Conservation (phyloP, 306 rosid genomes). For the Elaeagnus macrophylla region DNA sequence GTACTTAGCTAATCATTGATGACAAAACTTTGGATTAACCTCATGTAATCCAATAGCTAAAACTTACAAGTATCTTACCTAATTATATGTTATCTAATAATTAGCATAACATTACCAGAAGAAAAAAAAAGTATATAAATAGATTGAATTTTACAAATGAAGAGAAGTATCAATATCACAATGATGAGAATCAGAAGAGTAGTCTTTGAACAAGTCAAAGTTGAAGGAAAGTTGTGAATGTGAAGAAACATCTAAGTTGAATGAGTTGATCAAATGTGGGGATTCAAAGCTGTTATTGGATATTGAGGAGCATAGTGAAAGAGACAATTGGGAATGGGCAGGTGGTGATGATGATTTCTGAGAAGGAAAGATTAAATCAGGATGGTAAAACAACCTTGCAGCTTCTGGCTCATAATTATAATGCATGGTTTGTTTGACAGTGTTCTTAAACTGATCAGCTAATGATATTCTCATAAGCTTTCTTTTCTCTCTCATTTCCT, state of each 20-base stretch:
- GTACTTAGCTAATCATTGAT: too few species aligned
- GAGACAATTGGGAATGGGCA: conserved; percentile 47
- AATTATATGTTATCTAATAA: too few species aligned
- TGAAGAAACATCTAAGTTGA: conserved; percentile 10
- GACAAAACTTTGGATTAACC: too few species aligned
- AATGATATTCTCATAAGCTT: conserved; percentile 39
- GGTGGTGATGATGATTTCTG: conserved; percentile 10
- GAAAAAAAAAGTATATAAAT: neutral
- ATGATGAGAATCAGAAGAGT: conserved; percentile 26
- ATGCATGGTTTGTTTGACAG: conserved; percentile 4
- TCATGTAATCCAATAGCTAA: too few species aligned
- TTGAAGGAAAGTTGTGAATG: too few species aligned
- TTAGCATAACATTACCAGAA: too few species aligned
- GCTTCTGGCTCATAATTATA: conserved; percentile 14
- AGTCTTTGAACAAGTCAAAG: conserved; percentile 1
- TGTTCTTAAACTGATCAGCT: conserved; percentile 12
- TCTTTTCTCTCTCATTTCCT: conserved; percentile 76
- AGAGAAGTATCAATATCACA: conserved; percentile 84
- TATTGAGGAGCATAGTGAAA: conserved; percentile 75
- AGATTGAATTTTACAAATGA: conserved; percentile 39
- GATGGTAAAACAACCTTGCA: conserved; percentile 25
- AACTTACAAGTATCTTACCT: too few species aligned
- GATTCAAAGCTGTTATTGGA: conserved; percentile 8
- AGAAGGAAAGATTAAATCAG: conserved; percentile 17
- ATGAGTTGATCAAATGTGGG: conserved; percentile 25